Conservation (phyloP, 2,329 filamentous ascomycete genomes). For the Ramularia endophylla region DNA sequence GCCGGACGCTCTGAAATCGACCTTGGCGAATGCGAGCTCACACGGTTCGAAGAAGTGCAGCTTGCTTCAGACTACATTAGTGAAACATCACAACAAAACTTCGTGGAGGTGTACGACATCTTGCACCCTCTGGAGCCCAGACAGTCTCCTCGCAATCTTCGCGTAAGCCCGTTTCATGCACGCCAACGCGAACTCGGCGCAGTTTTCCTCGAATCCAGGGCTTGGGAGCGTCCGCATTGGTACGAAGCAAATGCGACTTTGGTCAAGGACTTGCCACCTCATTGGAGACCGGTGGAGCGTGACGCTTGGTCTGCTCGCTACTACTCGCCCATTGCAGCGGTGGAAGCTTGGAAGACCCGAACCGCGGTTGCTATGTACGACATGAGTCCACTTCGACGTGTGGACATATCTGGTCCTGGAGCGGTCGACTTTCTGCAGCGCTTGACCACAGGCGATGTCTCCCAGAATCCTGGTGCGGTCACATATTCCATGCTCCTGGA, state of each 20-base stretch:
- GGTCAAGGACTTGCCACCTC: constrained; percentile 45
- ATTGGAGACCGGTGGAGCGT: constrained; percentile 51
- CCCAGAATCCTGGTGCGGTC: constrained; percentile 44
- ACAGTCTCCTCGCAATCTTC: constrained; percentile 52
- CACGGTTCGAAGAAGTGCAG: constrained; percentile 58
- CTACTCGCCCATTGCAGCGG: constrained; percentile 54
- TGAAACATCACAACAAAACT: constrained; percentile 57
- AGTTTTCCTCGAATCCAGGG: constrained; percentile 54
- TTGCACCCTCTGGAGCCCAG: constrained; percentile 55
- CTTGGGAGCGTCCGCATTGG: constrained; percentile 60
- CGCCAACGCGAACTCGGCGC: constrained; percentile 52
- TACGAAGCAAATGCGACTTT: constrained; percentile 52
- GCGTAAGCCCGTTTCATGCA: constrained; percentile 53
- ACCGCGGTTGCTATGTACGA: constrained; percentile 59
- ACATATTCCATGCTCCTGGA: constrained; percentile 55
- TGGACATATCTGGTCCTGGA: constrained; percentile 55
- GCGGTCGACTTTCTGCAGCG: constrained; percentile 50
- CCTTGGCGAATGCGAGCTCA: constrained; percentile 53
- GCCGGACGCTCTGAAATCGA: constrained; percentile 52
- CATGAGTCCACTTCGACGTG: constrained; percentile 54
- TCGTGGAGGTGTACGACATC: constrained; percentile 61
- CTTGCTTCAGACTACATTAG: constrained; percentile 50
- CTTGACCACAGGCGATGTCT: constrained; percentile 47
- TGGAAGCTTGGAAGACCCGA: constrained; percentile 60
- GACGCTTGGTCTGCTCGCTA: constrained; percentile 54